These are phyloP conservation scores for Fomitiporia mediterranea DNA, from an alignment of 1,284 basidiomycete genomes.

Conservation along the genomic window DNA sequence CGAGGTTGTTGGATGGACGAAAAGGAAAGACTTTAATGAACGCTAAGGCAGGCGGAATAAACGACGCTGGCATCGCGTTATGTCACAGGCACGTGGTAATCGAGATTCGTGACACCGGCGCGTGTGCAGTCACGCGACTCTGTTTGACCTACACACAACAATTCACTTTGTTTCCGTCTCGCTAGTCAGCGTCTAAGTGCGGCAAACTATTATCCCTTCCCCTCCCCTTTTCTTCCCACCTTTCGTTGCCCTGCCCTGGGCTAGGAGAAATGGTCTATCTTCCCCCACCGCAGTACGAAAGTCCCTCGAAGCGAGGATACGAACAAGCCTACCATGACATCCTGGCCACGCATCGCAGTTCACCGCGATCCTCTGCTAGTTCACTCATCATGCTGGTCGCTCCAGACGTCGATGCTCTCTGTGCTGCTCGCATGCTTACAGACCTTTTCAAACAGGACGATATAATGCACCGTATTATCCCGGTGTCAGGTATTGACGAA, in stretches of 20 bases:
- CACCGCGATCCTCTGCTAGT: constrained; percentile 70
- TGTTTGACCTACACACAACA: not conserved
- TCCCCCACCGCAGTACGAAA: constrained; percentile 61
- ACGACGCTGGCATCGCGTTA: not conserved
- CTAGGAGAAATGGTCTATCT: constrained; percentile 57
- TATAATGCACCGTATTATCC: constrained; percentile 85
- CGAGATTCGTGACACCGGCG: not conserved
- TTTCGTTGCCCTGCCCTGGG: not conserved
- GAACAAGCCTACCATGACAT: constrained; percentile 79
- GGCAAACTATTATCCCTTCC: not conserved
- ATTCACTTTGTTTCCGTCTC: not conserved
- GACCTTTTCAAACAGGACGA: constrained; percentile 91
- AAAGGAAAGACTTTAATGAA: too few relatives aligned
- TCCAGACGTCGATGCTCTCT: constrained; percentile 87
- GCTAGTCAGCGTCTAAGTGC: not conserved
- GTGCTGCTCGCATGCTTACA: constrained; percentile 86
- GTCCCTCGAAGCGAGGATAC: constrained; percentile 59
- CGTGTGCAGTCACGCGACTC: not conserved
- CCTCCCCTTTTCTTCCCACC: not conserved
- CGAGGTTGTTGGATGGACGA: too few relatives aligned
- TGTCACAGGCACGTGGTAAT: not conserved
- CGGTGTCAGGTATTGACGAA: constrained; percentile 84
- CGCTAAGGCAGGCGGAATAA: too few relatives aligned
- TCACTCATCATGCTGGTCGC: constrained; percentile 84
- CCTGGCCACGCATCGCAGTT: constrained; percentile 66